Base-by-base conservation (phyloP, 805 yeast species). In the Blastobotrys chiropterorum region DNA sequence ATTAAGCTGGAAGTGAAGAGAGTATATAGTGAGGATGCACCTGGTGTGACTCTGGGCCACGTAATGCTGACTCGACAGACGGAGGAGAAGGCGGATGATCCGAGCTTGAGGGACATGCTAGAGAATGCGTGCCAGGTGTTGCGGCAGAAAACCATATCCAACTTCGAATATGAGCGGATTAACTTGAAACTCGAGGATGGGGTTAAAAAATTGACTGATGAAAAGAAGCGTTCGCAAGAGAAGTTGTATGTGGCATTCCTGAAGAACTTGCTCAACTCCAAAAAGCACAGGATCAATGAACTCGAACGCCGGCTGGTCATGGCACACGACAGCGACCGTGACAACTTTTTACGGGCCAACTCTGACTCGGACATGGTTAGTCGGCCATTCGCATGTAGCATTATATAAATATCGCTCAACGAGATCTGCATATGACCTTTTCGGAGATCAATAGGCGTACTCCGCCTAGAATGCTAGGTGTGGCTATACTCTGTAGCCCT, bases 251-350 rank as follows among this genome's bases (percentile, higher is more conserved):
- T 17, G 3, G 34, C 16, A 16, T 44, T 44, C 46, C 16, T 20
- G 46, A 30, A 16, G n/a, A n/a, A n/a, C n/a, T 4, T 30, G 21
- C 40, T 38, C 40, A 38, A 38, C 15, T n/a, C 14, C 16, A 38
- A 38, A 16, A 38, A 38, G 40, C 16, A n/a, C 3, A 38, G 15
- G 40, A 38, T 38, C 3, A 38, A 38, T 38, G 40, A 38, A 38
- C 8, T 38, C n/a, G 58, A 76, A 79, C 41, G 72, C 69, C 1
- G 82, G 77, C 38, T 77, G 54, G 55, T 73, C 78, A 59, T 72
- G 75, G 43, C 69, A 61, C 60, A 72, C 72, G 20, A 78, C 64
- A 55, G 59, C 76, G 64, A 72, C 79, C 1, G 70, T 70, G 14
- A 44, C 14, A 1, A 55, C n/a, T n/a, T n/a, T n/a, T n/a, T n/a